Evolutionary conservation across 2,329 filamentous ascomycete species (phyloP).

Genomic region (Conoideocrella luteorostrata): DNA sequence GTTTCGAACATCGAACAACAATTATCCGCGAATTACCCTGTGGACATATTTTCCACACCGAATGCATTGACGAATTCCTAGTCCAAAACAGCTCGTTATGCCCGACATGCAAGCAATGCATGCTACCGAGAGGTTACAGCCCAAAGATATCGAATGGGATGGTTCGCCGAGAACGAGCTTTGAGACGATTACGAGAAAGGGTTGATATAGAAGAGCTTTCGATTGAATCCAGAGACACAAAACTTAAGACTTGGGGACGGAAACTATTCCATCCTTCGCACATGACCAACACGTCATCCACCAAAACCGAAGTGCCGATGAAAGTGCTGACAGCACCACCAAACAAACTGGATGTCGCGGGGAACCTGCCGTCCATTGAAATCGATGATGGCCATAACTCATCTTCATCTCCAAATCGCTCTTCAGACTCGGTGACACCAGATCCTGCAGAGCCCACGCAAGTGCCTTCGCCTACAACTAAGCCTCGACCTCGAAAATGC

Average conservation of each 20-base stretch:
- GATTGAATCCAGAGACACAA: conserved; percentile 25
- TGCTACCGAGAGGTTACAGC: conserved; percentile 62
- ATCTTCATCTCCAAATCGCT: background rate
- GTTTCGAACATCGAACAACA: conserved; percentile 63
- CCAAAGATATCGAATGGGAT: conserved; percentile 75
- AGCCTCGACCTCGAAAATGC: conserved; percentile 19
- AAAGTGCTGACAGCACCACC: conserved; percentile 15
- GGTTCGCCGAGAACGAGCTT: conserved; percentile 72
- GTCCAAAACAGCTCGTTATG: conserved; percentile 76
- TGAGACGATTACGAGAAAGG: conserved; percentile 54
- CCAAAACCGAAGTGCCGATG: conserved; percentile 18
- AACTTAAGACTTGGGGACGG: conserved; percentile 29
- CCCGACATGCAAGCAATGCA: conserved; percentile 81
- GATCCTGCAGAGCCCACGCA: conserved; percentile 11
- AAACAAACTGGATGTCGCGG: conserved; percentile 1
- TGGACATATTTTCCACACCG: conserved; percentile 86
- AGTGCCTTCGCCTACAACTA: conserved; percentile 13
- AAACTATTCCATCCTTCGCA: conserved; percentile 25
- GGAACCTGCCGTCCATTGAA: conserved; percentile 3
- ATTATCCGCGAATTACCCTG: conserved; percentile 82
- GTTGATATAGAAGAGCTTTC: conserved; percentile 35
- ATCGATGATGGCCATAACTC: background rate
- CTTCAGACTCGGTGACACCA: conserved; percentile 10
- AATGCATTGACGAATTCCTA: conserved; percentile 85
- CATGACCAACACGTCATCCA: conserved; percentile 10